Evolutionary conservation across 106 monocot genomes (phyloP).

Genomic region (Platanthera guangdongensis): DNA sequence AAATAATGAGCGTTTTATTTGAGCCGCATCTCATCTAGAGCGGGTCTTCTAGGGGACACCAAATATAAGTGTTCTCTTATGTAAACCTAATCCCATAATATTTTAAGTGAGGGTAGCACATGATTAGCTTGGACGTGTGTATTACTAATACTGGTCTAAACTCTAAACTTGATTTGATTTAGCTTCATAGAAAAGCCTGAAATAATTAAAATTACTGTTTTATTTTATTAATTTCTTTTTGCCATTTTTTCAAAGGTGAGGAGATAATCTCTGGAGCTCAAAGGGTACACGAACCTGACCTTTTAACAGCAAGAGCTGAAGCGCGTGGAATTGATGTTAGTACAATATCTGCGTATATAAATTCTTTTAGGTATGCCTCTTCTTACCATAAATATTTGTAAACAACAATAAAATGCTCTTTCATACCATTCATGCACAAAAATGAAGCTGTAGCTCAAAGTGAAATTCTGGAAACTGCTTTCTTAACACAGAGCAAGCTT

Average conservation of each 20-base stretch:
- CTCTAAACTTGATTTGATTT: background rate
- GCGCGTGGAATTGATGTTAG: conserved; percentile 80
- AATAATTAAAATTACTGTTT: background rate
- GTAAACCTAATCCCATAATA: background rate
- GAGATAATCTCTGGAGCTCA: conserved; percentile 98
- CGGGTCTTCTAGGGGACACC: too few species aligned
- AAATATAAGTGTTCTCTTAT: too few species aligned
- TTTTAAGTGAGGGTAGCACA: background rate
- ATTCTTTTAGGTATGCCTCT: conserved; percentile 64
- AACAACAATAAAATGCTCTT: too few species aligned
- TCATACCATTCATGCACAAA: too few species aligned
- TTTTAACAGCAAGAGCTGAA: conserved; percentile 64
- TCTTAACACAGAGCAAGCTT: too few species aligned
- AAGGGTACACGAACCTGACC: conserved; percentile 66
- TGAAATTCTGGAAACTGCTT: too few species aligned
- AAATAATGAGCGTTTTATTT: background rate
- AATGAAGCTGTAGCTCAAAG: too few species aligned
- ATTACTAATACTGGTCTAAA: background rate
- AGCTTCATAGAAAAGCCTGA: background rate
- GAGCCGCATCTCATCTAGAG: background rate
- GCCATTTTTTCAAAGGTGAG: conserved; percentile 47
- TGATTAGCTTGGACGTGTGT: background rate
- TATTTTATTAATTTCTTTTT: background rate
- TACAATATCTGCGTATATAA: conserved; percentile 80
- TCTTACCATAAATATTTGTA: background rate